These are phyloP conservation scores for Cladophialophora immunda DNA, from an alignment of 2,329 filamentous ascomycete genomes.

Conservation along the genomic window DNA sequence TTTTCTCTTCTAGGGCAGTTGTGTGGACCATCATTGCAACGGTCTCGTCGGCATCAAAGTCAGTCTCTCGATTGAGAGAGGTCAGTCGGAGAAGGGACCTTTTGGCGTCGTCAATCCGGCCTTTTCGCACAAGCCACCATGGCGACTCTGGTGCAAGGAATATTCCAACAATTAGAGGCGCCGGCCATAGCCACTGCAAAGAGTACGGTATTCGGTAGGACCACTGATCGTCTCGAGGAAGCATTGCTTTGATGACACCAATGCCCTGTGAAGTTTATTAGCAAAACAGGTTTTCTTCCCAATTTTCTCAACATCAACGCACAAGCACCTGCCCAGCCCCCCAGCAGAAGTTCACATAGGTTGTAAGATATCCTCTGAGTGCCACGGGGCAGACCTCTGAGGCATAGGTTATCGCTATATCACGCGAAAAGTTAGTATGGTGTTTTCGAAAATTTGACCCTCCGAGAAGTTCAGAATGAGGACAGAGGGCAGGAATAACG, in stretches of 20 bases:
- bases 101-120: constrained; percentile 57
- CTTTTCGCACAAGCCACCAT: constrained; percentile 61
- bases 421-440: not conserved
- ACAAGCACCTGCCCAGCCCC: constrained; percentile 60
- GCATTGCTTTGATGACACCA: constrained; percentile 60
- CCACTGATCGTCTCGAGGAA: constrained; percentile 58
- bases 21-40: constrained; percentile 94
- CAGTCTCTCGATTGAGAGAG: constrained; percentile 61
- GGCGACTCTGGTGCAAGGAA: constrained; percentile 60
- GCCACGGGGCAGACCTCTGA: constrained; percentile 58
- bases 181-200: constrained; percentile 63
- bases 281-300: too few relatives aligned
- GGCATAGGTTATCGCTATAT: constrained; percentile 54
- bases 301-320: too few relatives aligned
- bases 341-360: constrained; percentile 49
- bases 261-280: too few relatives aligned
- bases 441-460: not conserved
- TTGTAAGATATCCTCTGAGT: constrained; percentile 55
- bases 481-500: not conserved
- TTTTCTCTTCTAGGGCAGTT: constrained; percentile 78
- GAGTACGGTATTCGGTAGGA: constrained; percentile 62
- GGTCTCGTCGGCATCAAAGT: constrained; percentile 83
- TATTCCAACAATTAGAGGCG: constrained; percentile 58
- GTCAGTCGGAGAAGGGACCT: constrained; percentile 56
- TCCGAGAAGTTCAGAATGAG: not conserved